phyloP scores from a whole-genome alignment of 2,329 filamentous ascomycete species.

The Aspergillus sp. region DNA sequence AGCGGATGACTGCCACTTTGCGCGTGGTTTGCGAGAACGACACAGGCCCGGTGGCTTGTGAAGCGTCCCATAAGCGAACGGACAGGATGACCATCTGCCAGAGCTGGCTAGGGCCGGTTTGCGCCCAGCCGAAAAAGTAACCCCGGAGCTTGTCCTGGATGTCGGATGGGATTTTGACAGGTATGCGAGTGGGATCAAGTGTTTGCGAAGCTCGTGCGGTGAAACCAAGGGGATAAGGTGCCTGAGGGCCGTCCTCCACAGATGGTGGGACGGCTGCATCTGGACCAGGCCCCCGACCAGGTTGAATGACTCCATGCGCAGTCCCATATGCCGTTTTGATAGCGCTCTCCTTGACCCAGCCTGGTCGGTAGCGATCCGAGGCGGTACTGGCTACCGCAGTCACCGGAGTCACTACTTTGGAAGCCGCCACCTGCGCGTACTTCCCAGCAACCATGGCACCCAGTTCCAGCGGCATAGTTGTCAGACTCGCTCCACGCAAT shows the following conservation, averaged over 20 bases:
- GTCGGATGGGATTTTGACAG: slow-evolving; percentile 52
- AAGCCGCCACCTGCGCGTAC: slow-evolving; percentile 39
- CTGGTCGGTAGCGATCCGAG: slow-evolving; percentile 28
- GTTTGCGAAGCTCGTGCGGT: slow-evolving; percentile 41
- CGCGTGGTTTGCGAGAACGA: slow-evolving; percentile 51
- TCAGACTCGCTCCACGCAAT: slow-evolving; percentile 63
- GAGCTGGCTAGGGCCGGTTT: slow-evolving; percentile 38
- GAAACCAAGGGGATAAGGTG: slow-evolving; percentile 31
- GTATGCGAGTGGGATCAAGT: slow-evolving; percentile 31
- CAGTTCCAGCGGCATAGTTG: slow-evolving; percentile 65
- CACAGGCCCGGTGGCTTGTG: slow-evolving; percentile 44
- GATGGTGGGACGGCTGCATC: slow-evolving; percentile 4
- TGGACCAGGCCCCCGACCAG: slow-evolving; percentile 22
- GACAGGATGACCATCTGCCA: slow-evolving; percentile 64
- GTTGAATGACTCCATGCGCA: slow-evolving; percentile 30
- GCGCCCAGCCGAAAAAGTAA: slow-evolving; percentile 66
- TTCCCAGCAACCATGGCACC: slow-evolving; percentile 49
- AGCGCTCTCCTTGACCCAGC: slow-evolving; percentile 31
- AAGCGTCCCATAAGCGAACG: slow-evolving; percentile 46
- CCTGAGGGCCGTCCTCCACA: slow-evolving; percentile 32
- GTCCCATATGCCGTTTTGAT: slow-evolving; percentile 33
- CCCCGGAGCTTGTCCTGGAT: slow-evolving; percentile 57
- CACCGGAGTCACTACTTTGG: slow-evolving; percentile 24
- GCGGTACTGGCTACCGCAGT: slow-evolving; percentile 25
- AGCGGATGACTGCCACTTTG: slow-evolving; percentile 45